Conservation (phyloP, 495 filamentous ascomycete genomes). For the Aspergillus cavernicola region DNA sequence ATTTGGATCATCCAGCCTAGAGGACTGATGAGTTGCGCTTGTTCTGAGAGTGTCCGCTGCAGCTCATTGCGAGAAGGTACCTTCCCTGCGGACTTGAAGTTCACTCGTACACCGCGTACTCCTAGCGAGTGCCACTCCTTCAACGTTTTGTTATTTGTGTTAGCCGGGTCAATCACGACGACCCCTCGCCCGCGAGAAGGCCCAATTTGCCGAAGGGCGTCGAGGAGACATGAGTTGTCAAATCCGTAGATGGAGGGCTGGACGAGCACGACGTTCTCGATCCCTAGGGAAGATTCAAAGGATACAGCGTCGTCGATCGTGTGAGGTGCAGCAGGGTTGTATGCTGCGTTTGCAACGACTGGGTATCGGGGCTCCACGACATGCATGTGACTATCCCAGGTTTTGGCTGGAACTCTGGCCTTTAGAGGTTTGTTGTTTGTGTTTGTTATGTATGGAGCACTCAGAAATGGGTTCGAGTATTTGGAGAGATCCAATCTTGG, state of each 20-base stretch:
- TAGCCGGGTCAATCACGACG: conserved; percentile 46
- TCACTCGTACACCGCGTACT: conserved; percentile 49
- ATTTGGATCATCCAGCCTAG: conserved; percentile 48
- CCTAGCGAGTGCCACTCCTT: conserved; percentile 45
- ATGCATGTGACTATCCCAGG: conserved; percentile 56
- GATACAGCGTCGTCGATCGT: conserved; percentile 36
- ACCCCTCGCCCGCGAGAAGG: conserved; percentile 45
- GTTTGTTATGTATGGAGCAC: not conserved
- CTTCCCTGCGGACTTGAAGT: conserved; percentile 45
- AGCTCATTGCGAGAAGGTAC: conserved; percentile 33
- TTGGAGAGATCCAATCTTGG: not conserved
- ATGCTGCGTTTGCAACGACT: conserved; percentile 32
- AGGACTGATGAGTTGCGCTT: conserved; percentile 41
- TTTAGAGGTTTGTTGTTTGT: conserved; percentile 14
- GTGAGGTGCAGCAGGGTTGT: conserved; percentile 35
- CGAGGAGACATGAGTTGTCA: conserved; percentile 51
- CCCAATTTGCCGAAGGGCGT: conserved; percentile 37
- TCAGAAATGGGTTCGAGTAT: not conserved
- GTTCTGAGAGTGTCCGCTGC: conserved; percentile 30
- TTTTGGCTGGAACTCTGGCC: conserved; percentile 28
- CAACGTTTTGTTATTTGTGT: conserved; percentile 29
- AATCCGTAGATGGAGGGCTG: conserved; percentile 50
- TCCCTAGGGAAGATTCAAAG: conserved; percentile 37
- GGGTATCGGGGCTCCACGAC: conserved; percentile 45
- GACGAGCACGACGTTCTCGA: conserved; percentile 47